Evolutionary conservation across 169 alveolate genomes (phyloP), one percentile per base, ranked within the genome.

Genomic region (Ichthyophthirius multifiliis): DNA sequence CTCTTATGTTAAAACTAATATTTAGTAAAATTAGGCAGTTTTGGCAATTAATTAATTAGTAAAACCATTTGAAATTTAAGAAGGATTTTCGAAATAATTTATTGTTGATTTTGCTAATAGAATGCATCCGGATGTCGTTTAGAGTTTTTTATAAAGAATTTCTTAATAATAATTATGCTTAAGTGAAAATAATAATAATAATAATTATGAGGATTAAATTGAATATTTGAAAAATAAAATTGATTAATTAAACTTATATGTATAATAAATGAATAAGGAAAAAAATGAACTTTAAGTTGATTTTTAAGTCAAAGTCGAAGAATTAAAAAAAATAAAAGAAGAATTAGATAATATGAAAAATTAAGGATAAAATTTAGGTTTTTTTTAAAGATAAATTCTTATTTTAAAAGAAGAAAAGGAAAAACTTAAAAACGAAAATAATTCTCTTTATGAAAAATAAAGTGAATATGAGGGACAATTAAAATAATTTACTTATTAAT

Each of bases 221-320:
- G 67, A 82, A 74, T 84, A 65, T 5, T 84, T 83, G 47, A 89
- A 82, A 34, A 65, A 48, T 45, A 86, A 84, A 83, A 84, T 80
- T 46, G 86, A 76, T 64, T 65, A 65, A 31, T 82, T 83, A 27
- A 75, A 84, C 44, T 74, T 65, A 77, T 83, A 89, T 65, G 55
- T 81, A 67, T 47, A 84, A 75, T 74, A 78, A 32, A 43, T 83
- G 47, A 45, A 77, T 77, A 79, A 81, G 32, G 80, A 81, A 32
- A 77, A 76, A 44, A 35, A 75, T 20, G 88, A 75, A 63, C 37
- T 84, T 55, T 63, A 76, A 64, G 90, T 76, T 43, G 83, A 84
- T 75, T 27, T 44, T 34, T 62, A 71, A 79, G 85, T 48, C 23
- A 87, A 75, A 71, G 83, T 84, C 34, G 76, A 46, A 6, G 83